Evolutionary conservation across 805 yeast species (phyloP), one percentile per base, ranked within the genome.

Genomic region (Spencermartinsiella europaea): DNA sequence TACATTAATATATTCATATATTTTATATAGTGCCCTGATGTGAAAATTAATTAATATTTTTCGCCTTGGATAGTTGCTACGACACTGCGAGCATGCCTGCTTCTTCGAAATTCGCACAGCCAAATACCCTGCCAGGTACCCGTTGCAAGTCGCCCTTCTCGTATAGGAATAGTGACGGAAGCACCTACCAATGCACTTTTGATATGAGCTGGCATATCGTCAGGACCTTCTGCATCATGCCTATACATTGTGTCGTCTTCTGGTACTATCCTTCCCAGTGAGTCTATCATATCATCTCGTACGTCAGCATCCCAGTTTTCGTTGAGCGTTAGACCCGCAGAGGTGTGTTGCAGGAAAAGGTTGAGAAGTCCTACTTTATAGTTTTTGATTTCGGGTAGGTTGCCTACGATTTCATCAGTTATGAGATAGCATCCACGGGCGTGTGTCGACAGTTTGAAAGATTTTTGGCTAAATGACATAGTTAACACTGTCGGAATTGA

Each of bases 61-160:
- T 28, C 35, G 3, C 45, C 47, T 16, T 43, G 46, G 27, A 48
- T 36, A 8, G 49, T 48, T 7, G 44, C 45, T 15, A 85, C 80
- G 21, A 85, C 67, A 45, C 74, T 74, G 57, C 95, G 73, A 5
- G 80, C 65, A 58, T 85, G 91, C 54, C 69, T 66, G 62, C 77
- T 74, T 39, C 71, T 70, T 56, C 95, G 73, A 65, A 86, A 85
- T 61, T 85, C 95, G 58, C 85, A 70, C 42, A 83, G 68, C 72
- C 84, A 85, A 36, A 86, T 74, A 0, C 93, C 95, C 61, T 85
- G 95, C 95, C 95, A 86, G 0, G 93, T 85, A 1, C 95, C 95
- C 0, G 81, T 72, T 1, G 81, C 82, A 46, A 85, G 66, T 28
- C 70, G 61, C 1, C 95, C 95, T 56, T 84, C 76, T 19, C 72